Evolutionary conservation across 2,329 filamentous ascomycete species (phyloP).

Genomic region (Colletotrichum truncatum): DNA sequence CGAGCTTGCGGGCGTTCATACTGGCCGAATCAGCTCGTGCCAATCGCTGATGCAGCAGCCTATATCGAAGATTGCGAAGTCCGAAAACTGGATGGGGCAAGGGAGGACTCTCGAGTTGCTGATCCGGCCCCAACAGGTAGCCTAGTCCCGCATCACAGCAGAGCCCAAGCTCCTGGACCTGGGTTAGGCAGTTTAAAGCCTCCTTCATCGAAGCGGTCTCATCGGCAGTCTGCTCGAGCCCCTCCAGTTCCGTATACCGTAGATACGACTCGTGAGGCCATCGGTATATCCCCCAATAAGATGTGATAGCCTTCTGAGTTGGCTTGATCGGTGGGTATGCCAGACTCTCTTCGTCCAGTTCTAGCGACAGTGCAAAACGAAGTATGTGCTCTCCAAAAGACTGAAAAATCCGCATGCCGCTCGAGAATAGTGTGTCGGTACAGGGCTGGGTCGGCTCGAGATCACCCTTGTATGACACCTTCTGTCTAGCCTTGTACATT

Average conservation of each 20-base stretch:
- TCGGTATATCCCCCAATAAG: conserved; percentile 72
- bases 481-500: conserved; percentile 57
- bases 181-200: conserved; percentile 64
- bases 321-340: conserved; percentile 64
- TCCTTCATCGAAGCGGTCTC: conserved; percentile 68
- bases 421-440: conserved; percentile 42
- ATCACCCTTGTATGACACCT: neutral
- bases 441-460: conserved; percentile 28
- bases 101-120: conserved; percentile 55
- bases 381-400: conserved; percentile 68
- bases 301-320: conserved; percentile 60
- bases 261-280: conserved; percentile 70
- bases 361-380: conserved; percentile 74
- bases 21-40: conserved; percentile 6
- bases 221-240: conserved; percentile 70
- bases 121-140: conserved; percentile 71
- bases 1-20: conserved; percentile 33
- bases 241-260: conserved; percentile 66
- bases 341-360: conserved; percentile 65
- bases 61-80: conserved; percentile 12
- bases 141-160: conserved; percentile 75
- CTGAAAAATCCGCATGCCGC: conserved; percentile 69
- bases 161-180: conserved; percentile 70
- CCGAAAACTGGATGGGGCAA: conserved; percentile 46
- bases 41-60: conserved; percentile 26